Evolutionary conservation across 2,329 filamentous ascomycete species (phyloP).

Genomic region (Claviceps digitariae): DNA sequence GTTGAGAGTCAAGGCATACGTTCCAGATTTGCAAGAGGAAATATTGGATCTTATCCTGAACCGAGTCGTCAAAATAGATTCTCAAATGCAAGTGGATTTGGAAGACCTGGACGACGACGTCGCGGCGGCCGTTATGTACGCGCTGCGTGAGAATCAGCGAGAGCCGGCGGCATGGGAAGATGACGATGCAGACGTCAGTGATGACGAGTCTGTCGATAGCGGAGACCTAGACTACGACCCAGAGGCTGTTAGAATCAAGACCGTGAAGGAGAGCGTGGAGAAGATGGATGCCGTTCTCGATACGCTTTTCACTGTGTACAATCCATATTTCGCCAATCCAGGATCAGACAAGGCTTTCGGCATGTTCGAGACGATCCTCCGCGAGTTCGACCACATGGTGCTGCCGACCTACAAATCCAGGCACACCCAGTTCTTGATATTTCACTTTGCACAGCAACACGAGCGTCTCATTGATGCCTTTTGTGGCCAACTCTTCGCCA

Average conservation of each 20-base stretch:
- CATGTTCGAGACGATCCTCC: constrained; percentile 64
- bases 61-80: constrained; percentile 83
- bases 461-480: constrained; percentile 71
- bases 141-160: constrained; percentile 18
- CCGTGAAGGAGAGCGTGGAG: constrained; percentile 66
- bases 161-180: constrained; percentile 29
- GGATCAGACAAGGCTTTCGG: constrained; percentile 55
- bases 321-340: constrained; percentile 55
- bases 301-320: constrained; percentile 73
- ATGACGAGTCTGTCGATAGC: constrained; percentile 57
- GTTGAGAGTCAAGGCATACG: constrained; percentile 62
- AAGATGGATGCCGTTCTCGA: constrained; percentile 90
- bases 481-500: constrained; percentile 52
- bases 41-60: constrained; percentile 75
- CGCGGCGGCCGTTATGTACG: constrained; percentile 56
- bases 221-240: constrained; percentile 56
- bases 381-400: constrained; percentile 78
- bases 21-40: constrained; percentile 63
- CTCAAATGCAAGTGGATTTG: constrained; percentile 85
- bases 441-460: constrained; percentile 82
- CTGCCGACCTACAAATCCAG: constrained; percentile 83
- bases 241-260: constrained; percentile 49
- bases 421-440: constrained; percentile 89
- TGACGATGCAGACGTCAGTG: constrained; percentile 45
- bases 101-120: constrained; percentile 87